phyloP scores from a whole-genome alignment of 306 rosid genomes.

The Aeschynomene evenia region DNA sequence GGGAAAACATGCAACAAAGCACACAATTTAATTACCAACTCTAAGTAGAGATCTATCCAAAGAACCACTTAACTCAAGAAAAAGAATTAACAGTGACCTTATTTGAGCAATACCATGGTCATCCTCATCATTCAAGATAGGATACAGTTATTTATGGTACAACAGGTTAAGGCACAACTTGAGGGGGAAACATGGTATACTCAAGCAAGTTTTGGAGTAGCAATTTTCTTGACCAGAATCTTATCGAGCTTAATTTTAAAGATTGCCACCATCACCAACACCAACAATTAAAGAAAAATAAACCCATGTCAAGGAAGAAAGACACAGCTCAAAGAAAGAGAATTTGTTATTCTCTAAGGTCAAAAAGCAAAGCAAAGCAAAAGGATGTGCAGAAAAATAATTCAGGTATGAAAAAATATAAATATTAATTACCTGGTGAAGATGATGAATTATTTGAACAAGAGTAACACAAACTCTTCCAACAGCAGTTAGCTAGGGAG shows the following conservation, averaged over 20 bases:
- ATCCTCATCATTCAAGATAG: neutral
- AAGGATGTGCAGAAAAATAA: neutral
- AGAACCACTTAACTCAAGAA: neutral
- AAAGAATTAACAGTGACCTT: conserved; percentile 1
- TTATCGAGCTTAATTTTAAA: conserved; percentile 16
- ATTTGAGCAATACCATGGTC: conserved; percentile 28
- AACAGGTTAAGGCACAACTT: neutral
- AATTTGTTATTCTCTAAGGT: conserved; percentile 2
- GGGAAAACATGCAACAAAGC: conserved; percentile 27
- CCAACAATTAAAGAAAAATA: conserved; percentile 19
- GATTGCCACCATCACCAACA: conserved; percentile 1
- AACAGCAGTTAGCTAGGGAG: conserved; percentile 12
- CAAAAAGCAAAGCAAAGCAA: conserved; percentile 32
- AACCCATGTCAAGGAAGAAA: conserved; percentile 29
- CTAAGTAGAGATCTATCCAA: conserved; percentile 10
- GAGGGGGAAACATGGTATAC: neutral
- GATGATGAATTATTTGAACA: conserved; percentile 18
- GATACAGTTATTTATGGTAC: neutral
- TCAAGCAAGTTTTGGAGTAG: neutral
- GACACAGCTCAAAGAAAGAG: conserved; percentile 10
- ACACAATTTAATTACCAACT: conserved; percentile 1
- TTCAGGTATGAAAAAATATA: neutral
- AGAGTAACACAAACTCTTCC: no score
- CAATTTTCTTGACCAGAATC: conserved; percentile 15
- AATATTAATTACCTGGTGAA: conserved; percentile 28